A percentile compares a stretch with the other conserved stretches of the same genome.
Evolutionary conservation across 345 rosid genomes (phyloP).

Genomic region (Kernera saxatilis): DNA sequence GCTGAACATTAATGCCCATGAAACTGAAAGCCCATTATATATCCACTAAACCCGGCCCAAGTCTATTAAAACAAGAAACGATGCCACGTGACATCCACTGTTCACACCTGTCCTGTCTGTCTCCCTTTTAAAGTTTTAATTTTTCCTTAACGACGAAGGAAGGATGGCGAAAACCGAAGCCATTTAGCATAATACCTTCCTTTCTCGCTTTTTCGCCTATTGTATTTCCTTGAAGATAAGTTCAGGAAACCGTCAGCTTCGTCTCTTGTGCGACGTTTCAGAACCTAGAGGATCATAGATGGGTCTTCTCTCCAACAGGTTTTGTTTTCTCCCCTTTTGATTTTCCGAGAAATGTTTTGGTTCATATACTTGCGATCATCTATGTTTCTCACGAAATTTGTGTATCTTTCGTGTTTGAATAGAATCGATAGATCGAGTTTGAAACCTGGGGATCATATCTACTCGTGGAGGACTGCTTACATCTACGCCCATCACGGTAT

Average conservation of each 20-base stretch:
- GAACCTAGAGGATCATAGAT: conserved; percentile 24
- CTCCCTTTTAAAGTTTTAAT: neutral
- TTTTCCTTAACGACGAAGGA: conserved; percentile 24
- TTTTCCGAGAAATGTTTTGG: neutral
- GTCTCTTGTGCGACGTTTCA: neutral
- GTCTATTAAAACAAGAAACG: neutral
- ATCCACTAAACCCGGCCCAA: neutral
- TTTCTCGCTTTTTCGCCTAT: neutral
- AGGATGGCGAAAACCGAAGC: neutral
- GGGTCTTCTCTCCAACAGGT: conserved; percentile 97
- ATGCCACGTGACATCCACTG: neutral
- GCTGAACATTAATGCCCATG: too few species aligned
- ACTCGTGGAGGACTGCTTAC: conserved; percentile 90
- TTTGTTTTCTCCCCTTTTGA: neutral
- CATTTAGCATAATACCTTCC: neutral
- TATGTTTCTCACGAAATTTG: neutral
- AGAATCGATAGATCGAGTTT: conserved; percentile 52
- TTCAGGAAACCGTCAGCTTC: neutral
- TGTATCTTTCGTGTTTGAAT: neutral
- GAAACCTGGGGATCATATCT: conserved; percentile 87
- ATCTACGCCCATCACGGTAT: conserved; percentile 88
- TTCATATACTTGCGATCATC: neutral
- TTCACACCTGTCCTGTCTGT: conserved; percentile 11
- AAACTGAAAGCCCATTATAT: neutral
- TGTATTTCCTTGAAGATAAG: neutral